Conservation (phyloP, 495 filamentous ascomycete species). For the Aspergillus bertholletiae region DNA sequence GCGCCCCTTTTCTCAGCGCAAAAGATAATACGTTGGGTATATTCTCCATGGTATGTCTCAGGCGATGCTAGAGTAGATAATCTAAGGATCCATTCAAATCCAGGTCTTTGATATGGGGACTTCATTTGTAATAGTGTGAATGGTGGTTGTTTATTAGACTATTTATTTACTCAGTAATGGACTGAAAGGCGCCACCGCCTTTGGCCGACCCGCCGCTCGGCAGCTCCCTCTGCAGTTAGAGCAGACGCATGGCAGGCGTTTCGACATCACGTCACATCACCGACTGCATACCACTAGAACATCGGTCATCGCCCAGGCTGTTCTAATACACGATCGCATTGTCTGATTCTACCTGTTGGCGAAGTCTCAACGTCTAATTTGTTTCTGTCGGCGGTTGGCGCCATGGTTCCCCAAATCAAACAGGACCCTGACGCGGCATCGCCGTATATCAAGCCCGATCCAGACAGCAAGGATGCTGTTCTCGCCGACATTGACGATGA, state of each 20-base stretch:
- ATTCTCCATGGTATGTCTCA: no score
- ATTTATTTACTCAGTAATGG: no score
- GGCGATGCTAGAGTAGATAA: no score
- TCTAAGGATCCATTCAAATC: no score
- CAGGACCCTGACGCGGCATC: slow-evolving; percentile 35
- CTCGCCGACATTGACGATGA: slow-evolving; percentile 64
- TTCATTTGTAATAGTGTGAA: no score
- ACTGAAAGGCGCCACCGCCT: slow-evolving; percentile 17
- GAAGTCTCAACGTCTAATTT: background rate
- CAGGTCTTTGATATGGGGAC: no score
- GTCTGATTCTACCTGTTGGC: background rate
- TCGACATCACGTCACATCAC: slow-evolving; percentile 13
- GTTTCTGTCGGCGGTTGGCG: slow-evolving; percentile 1
- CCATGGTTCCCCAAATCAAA: slow-evolving; percentile 37
- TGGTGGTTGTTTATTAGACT: no score
- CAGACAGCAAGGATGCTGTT: slow-evolving; percentile 53
- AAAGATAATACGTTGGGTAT: no score
- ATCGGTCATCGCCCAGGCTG: background rate
- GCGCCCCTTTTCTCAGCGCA: no score
- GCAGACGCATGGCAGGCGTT: slow-evolving; percentile 3
- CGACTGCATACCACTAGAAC: background rate
- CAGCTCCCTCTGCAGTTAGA: slow-evolving; percentile 5
- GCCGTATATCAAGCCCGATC: slow-evolving; percentile 62
- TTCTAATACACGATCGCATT: slow-evolving; percentile 8
- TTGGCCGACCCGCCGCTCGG: slow-evolving; percentile 4